Evolutionary conservation across 2,329 filamentous ascomycete species (phyloP).

Genomic region (Xylaria sp.): DNA sequence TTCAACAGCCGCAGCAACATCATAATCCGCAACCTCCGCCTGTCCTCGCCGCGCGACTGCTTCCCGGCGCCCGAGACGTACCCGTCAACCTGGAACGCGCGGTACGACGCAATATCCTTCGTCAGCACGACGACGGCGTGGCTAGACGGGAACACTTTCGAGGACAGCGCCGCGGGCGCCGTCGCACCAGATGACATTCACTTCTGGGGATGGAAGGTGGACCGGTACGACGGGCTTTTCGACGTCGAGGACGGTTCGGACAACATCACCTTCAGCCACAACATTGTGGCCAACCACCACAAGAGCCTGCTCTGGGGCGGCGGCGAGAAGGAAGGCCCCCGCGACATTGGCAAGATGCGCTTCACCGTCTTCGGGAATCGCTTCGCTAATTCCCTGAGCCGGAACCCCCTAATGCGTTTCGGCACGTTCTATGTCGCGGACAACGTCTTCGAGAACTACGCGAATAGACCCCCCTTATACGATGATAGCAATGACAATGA

Average conservation of each 20-base stretch:
- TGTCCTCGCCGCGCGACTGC: conserved; percentile 37
- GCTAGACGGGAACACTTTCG: conserved; percentile 39
- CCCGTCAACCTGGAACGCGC: conserved; percentile 38
- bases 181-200: conserved; percentile 32
- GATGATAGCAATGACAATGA: background rate
- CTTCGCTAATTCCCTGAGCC: conserved; percentile 36
- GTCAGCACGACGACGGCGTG: conserved; percentile 35
- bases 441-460: conserved; percentile 38
- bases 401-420: conserved; percentile 40
- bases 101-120: conserved; percentile 38
- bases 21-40: conserved; percentile 37
- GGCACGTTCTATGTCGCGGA: conserved; percentile 39
- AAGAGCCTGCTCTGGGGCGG: conserved; percentile 41
- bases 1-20: conserved; percentile 38
- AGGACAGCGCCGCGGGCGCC: conserved; percentile 17
- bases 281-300: conserved; percentile 39
- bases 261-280: conserved; percentile 39
- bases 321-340: conserved; percentile 38
- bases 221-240: conserved; percentile 39
- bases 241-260: conserved; percentile 40
- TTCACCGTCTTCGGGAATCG: conserved; percentile 39
- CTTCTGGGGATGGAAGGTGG: conserved; percentile 38
- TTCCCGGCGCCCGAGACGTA: conserved; percentile 39
- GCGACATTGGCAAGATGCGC: conserved; percentile 38
- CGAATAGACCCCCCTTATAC: conserved; percentile 31